These are phyloP conservation scores for Leccinum barrowsii DNA, from an alignment of 768 basidiomycete genomes.

Conservation along the genomic window DNA sequence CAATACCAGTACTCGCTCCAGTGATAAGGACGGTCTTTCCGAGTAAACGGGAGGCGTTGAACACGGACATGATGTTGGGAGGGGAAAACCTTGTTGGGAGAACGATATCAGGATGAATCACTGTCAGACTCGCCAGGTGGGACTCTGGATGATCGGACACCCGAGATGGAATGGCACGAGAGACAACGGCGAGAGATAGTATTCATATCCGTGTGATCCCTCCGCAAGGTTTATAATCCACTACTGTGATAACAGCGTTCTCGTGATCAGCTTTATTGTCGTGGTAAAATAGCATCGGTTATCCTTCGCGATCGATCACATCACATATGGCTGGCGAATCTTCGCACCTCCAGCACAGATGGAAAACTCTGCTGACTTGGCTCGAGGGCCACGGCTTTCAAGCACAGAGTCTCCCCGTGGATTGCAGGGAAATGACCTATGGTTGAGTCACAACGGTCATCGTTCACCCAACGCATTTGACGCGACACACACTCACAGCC, in stretches of 20 bases:
- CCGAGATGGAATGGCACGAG: conserved; percentile 1
- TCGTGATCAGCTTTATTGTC: background rate
- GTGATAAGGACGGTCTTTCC: conserved; percentile 88
- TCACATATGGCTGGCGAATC: conserved; percentile 13
- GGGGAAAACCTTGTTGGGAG: background rate
- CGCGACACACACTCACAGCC: conserved; percentile 34
- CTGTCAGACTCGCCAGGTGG: background rate
- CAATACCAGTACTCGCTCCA: conserved; percentile 88
- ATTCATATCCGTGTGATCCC: conserved; percentile 5
- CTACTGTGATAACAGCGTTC: background rate
- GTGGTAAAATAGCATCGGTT: background rate
- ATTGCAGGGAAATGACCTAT: conserved; percentile 45
- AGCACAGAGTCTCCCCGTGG: conserved; percentile 42
- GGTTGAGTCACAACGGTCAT: conserved; percentile 38
- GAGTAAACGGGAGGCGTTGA: conserved; percentile 74
- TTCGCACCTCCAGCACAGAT: conserved; percentile 25
- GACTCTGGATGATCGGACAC: background rate
- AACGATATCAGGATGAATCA: background rate
- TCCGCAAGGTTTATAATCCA: background rate
- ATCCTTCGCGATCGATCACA: background rate
- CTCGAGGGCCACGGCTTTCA: conserved; percentile 47
- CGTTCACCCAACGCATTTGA: conserved; percentile 2
- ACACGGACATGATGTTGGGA: conserved; percentile 60
- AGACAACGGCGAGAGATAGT: background rate
- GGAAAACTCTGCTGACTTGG: conserved; percentile 53